Conservation (phyloP, 2,329 filamentous ascomycete genomes). For the Aspergillus pseudoviridinutans region DNA sequence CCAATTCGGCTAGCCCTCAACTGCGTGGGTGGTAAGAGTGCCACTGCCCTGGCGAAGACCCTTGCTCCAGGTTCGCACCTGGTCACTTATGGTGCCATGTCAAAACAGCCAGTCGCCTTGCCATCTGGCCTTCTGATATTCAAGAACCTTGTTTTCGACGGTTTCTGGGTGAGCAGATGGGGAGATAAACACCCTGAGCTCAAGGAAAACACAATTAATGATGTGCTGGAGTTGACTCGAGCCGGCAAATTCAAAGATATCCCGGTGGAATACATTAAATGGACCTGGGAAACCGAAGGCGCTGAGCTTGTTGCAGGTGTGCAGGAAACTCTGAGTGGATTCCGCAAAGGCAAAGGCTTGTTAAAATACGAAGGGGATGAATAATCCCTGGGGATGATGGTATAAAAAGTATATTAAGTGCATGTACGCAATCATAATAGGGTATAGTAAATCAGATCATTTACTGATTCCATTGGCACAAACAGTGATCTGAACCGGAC, state of each 20-base stretch:
- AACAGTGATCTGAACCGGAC: background rate
- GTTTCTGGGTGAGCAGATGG: conserved; percentile 95
- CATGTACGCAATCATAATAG: background rate
- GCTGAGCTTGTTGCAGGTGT: conserved; percentile 67
- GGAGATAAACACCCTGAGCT: conserved; percentile 68
- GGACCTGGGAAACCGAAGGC: conserved; percentile 76
- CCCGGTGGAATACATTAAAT: conserved; percentile 75
- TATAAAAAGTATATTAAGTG: conserved; percentile 10
- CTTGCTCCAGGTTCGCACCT: conserved; percentile 67
- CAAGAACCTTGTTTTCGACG: conserved; percentile 81
- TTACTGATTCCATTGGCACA: background rate
- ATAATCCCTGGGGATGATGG: conserved; percentile 6
- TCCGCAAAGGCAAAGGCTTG: conserved; percentile 81
- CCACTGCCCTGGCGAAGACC: conserved; percentile 71
- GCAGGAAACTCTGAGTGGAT: conserved; percentile 78
- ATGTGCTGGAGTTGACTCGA: conserved; percentile 73
- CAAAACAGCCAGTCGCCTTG: conserved; percentile 75
- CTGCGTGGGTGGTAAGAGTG: conserved; percentile 86
- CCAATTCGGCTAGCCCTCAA: conserved; percentile 77
- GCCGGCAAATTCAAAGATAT: conserved; percentile 75
- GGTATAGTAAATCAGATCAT: background rate
- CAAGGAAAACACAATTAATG: conserved; percentile 76
- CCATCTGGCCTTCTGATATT: conserved; percentile 88
- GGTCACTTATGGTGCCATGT: conserved; percentile 96
- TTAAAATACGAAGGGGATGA: conserved; percentile 67